These are phyloP conservation scores for Thermothielavioides terrestris DNA, from an alignment of 495 filamentous ascomycete genomes.

Conservation along the genomic window DNA sequence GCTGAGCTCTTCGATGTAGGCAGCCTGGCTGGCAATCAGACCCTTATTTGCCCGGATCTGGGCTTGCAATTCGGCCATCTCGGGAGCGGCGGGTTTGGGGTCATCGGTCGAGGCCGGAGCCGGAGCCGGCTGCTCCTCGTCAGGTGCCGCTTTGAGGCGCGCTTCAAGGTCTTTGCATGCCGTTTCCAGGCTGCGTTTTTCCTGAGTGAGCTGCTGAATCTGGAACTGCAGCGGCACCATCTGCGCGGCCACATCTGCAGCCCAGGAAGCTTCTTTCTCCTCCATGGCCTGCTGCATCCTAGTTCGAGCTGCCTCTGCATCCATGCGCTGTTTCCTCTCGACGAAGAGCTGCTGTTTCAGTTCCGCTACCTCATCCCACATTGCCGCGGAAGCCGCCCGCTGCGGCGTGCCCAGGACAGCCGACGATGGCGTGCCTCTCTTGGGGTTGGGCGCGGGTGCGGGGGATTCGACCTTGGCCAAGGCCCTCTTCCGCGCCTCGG, in stretches of 20 bases:
- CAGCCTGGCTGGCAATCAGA: not conserved
- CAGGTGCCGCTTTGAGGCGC: not conserved
- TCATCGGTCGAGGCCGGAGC: not conserved
- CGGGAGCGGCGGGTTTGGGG: too few species aligned
- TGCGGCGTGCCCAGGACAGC: not conserved
- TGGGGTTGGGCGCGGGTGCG: not conserved
- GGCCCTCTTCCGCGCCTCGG: not conserved
- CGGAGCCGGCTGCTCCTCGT: not conserved
- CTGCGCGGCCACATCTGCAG: not conserved
- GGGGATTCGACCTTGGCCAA: not conserved
- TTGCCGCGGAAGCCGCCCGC: not conserved
- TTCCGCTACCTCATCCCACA: not conserved
- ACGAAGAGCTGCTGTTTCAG: not conserved
- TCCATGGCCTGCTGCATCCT: not conserved
- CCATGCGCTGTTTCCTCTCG: not conserved
- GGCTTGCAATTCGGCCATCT: not conserved
- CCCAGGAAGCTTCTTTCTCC: not conserved
- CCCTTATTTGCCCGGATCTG: not conserved
- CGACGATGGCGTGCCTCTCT: not conserved
- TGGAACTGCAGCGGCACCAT: not conserved
- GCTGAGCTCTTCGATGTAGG: not conserved
- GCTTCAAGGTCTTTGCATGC: not conserved
- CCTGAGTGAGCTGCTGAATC: not conserved
- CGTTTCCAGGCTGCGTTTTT: not conserved
- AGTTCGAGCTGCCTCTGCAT: not conserved